Conservation (phyloP, 805 yeast species). For the Candida ficus region DNA sequence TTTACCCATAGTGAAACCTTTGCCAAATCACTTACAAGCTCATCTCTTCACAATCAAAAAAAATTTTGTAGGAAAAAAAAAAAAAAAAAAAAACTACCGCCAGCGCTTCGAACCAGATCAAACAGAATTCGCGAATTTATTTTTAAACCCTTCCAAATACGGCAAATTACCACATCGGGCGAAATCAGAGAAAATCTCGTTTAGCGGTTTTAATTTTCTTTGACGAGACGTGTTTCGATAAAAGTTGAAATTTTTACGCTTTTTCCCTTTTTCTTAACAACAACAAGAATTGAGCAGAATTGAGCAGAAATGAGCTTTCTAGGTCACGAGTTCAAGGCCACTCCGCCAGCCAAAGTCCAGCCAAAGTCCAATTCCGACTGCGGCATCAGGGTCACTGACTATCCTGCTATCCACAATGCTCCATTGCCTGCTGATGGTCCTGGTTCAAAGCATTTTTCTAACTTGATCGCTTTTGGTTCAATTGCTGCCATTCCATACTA, state of each 20-base stretch:
- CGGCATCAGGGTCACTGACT: constrained; percentile 40
- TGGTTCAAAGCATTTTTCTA: constrained; percentile 71
- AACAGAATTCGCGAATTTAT: no score
- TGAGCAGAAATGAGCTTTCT: constrained; percentile 22
- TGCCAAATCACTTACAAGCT: not conserved
- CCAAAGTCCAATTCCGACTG: constrained; percentile 37
- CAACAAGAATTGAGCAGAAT: not conserved
- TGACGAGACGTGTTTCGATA: no score
- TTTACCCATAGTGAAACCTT: no score
- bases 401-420: constrained; percentile 77
- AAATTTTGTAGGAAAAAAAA: not conserved
- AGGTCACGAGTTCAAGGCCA: constrained; percentile 48
- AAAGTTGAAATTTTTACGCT: no score
- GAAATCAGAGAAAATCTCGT: no score
- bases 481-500: constrained; percentile 56
- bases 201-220: no score
- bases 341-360: constrained; percentile 47
- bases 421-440: constrained; percentile 92
- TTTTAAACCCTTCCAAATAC: no score
- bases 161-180: no score
- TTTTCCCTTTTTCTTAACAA: no score
- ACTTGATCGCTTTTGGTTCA: constrained; percentile 44
- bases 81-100: no score
- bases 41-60: not conserved
- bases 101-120: no score